phyloP scores from a whole-genome alignment of 2,329 filamentous ascomycete species.

The Malbranchea cinnamomea region DNA sequence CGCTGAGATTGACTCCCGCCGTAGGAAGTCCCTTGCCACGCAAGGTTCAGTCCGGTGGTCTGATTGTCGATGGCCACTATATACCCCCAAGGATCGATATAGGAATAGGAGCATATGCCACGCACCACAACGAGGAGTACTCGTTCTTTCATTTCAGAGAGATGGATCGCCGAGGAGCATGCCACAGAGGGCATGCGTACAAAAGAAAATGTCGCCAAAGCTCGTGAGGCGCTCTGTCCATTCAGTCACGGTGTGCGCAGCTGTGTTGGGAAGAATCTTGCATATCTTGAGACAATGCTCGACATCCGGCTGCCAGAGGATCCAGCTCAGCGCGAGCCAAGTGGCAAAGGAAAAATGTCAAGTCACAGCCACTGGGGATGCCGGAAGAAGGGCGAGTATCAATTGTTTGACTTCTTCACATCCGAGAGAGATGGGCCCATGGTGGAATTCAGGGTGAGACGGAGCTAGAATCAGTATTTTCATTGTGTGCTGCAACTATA shows the following conservation, averaged over 20 bases:
- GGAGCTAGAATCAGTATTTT: too few species aligned
- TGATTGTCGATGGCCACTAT: slow-evolving; percentile 16
- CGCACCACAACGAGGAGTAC: slow-evolving; percentile 20
- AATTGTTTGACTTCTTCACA: slow-evolving; percentile 5
- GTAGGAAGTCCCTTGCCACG: slow-evolving; percentile 15
- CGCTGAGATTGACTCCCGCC: slow-evolving; percentile 18
- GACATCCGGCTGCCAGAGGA: slow-evolving; percentile 15
- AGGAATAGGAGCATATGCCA: slow-evolving; percentile 16
- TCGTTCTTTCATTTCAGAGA: slow-evolving; percentile 20
- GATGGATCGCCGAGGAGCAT: slow-evolving; percentile 18
- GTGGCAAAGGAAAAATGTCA: too few species aligned
- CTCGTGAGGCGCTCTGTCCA: slow-evolving; percentile 18
- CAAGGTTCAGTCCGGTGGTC: slow-evolving; percentile 15
- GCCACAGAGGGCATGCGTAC: too few species aligned
- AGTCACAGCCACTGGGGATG: slow-evolving; percentile 2
- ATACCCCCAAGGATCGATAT: slow-evolving; percentile 18
- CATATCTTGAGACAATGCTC: slow-evolving; percentile 28
- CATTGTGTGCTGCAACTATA: too few species aligned
- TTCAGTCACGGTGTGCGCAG: slow-evolving; percentile 29
- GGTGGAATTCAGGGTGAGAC: slow-evolving; percentile 16
- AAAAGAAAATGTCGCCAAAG: slow-evolving; percentile 29
- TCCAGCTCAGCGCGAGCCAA: too few species aligned
- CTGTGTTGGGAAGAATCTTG: slow-evolving; percentile 30
- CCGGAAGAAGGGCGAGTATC: too few species aligned
- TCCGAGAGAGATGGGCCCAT: slow-evolving; percentile 19